Evolutionary conservation across 2,329 filamentous ascomycete genomes (phyloP).

Genomic region (Sclerotinia nivalis): DNA sequence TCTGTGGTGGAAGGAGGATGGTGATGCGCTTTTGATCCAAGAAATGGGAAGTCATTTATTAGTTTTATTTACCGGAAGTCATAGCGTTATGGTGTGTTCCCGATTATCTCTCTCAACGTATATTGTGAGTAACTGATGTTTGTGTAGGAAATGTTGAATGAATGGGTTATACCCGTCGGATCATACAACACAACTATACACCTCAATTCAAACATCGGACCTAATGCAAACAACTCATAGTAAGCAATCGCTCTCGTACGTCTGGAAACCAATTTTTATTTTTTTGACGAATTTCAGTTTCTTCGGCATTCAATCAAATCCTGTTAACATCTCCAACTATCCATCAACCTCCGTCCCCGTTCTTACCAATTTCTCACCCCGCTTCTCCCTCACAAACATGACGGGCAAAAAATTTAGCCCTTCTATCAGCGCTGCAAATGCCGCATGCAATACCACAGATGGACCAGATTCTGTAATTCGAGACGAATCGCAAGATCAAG

Average conservation of each 20-base stretch:
- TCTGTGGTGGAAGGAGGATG: constrained; percentile 21
- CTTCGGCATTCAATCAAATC: constrained; percentile 23
- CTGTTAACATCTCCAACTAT: background rate
- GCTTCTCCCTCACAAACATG: constrained; percentile 22
- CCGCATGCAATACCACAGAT: background rate
- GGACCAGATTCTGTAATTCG: constrained; percentile 17
- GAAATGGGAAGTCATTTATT: constrained; percentile 19
- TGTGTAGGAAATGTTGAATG: constrained; percentile 14
- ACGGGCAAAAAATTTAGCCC: constrained; percentile 13
- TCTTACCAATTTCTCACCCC: constrained; percentile 20
- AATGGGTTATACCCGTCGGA: constrained; percentile 11
- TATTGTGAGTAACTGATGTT: background rate
- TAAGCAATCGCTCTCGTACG: background rate
- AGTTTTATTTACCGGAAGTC: constrained; percentile 19
- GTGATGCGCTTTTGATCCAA: constrained; percentile 16
- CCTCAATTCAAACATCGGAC: constrained; percentile 15
- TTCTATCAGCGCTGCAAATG: constrained; percentile 18
- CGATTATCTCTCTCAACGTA: background rate
- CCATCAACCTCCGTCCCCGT: constrained; percentile 17
- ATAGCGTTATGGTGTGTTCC: constrained; percentile 17
- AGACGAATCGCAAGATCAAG: constrained; percentile 15
- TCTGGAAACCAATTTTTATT: background rate
- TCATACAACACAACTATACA: constrained; percentile 11
- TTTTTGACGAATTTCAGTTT: constrained; percentile 19
- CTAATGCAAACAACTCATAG: constrained; percentile 20